phyloP scores from a whole-genome alignment of 2,329 filamentous ascomycete genomes.

The Fusarium floridanum region DNA sequence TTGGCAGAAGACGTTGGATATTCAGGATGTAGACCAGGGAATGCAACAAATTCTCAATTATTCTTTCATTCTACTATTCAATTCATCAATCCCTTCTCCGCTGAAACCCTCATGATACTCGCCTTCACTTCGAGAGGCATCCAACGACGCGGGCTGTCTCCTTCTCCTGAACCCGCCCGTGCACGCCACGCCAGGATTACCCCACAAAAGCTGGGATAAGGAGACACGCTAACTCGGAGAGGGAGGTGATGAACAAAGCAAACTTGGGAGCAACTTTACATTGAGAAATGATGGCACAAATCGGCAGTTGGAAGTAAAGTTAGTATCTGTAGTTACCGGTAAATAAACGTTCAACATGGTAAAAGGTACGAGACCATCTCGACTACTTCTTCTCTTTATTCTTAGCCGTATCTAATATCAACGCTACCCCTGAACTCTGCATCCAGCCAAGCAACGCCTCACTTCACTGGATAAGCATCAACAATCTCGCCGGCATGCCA shows the following conservation, averaged over 20 bases:
- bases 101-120: slow-evolving; percentile 6
- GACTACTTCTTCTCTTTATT: neutral
- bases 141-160: slow-evolving; percentile 25
- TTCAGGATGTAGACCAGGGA: neutral
- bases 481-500: slow-evolving; percentile 12
- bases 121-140: slow-evolving; percentile 30
- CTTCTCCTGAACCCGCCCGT: slow-evolving; percentile 35
- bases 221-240: slow-evolving; percentile 35
- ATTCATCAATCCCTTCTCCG: neutral
- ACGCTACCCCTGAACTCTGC: slow-evolving; percentile 21
- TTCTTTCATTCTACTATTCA: neutral
- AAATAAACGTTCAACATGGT: neutral
- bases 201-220: slow-evolving; percentile 44
- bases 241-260: slow-evolving; percentile 30
- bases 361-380: neutral
- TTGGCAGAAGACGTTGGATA: slow-evolving; percentile 27
- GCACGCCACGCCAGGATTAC: slow-evolving; percentile 39
- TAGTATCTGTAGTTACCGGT: neutral
- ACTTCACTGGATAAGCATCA: neutral
- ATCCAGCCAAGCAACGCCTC: slow-evolving; percentile 1
- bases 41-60: neutral
- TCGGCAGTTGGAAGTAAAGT: neutral
- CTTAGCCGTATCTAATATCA: neutral
- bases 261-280: slow-evolving; percentile 4
- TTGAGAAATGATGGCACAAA: neutral